Conservation (phyloP, 176 grass and related monocot genomes). For the Oryza brachyantha region DNA sequence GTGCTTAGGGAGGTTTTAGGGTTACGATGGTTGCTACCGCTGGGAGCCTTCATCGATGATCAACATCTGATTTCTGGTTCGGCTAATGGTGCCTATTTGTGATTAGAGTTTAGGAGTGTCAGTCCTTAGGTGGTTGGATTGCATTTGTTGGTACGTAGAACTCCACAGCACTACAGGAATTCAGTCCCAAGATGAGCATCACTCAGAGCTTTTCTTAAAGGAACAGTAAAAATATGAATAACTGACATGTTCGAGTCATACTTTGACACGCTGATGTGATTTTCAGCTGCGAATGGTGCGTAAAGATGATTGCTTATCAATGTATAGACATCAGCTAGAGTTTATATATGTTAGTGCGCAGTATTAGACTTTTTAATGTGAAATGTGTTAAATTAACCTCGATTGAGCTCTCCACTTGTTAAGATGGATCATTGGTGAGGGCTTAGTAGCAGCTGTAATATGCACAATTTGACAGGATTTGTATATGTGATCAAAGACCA, state of each 20-base stretch:
- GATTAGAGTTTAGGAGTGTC: background rate
- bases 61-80: background rate
- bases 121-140: background rate
- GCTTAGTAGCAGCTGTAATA: background rate
- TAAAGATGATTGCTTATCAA: background rate
- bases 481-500: background rate
- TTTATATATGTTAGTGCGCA: background rate
- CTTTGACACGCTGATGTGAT: background rate
- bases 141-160: background rate
- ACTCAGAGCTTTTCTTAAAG: background rate
- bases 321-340: background rate
- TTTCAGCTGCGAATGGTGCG: background rate
- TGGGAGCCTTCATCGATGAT: background rate
- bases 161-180: background rate
- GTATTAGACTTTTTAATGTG: background rate
- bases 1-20: background rate
- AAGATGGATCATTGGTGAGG: background rate
- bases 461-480: background rate
- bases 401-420: background rate
- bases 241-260: background rate
- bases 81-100: background rate
- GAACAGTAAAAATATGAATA: background rate
- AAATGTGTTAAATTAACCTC: background rate
- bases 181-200: background rate
- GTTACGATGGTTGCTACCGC: background rate